phyloP scores from a whole-genome alignment of 805 yeast species.

The Wickerhamomyces hampshirensis region DNA sequence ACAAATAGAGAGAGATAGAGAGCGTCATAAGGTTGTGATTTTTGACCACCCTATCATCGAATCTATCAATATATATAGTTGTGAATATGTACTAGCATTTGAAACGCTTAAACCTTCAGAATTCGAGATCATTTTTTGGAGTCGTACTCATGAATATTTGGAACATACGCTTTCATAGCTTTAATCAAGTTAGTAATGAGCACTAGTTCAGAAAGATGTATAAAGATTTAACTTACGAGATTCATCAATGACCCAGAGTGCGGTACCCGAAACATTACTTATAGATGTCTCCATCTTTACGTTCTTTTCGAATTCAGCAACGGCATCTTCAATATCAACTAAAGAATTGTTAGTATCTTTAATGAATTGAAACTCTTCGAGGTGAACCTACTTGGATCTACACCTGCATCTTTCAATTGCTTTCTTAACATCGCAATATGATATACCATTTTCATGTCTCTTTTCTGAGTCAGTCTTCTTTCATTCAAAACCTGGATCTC shows the following conservation, averaged over 20 bases:
- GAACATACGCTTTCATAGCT: constrained; percentile 45
- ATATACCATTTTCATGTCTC: constrained; percentile 55
- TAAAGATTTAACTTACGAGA: constrained; percentile 20
- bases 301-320: constrained; percentile 49
- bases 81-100: too few relatives aligned
- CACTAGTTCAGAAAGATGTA: not conserved
- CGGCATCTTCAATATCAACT: constrained; percentile 46
- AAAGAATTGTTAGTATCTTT: constrained; percentile 7
- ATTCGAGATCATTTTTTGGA: constrained; percentile 23
- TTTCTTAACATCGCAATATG: constrained; percentile 63
- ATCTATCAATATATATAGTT: too few relatives aligned
- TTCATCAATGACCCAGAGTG: constrained; percentile 56
- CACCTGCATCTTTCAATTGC: constrained; percentile 52
- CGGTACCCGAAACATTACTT: constrained; percentile 50
- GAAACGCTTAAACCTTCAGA: too few relatives aligned
- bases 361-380: not conserved
- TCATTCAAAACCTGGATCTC: constrained; percentile 50
- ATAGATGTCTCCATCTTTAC: constrained; percentile 55
- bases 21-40: constrained; percentile 9
- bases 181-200: constrained; percentile 10
- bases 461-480: constrained; percentile 40
- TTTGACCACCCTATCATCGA: not conserved
- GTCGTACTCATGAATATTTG: constrained; percentile 59
- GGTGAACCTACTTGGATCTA: constrained; percentile 40
- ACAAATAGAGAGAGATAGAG: constrained; percentile 1